These are phyloP conservation scores for Penicillium italicum DNA, from an alignment of 2,329 filamentous ascomycete species.

Conservation along the genomic window DNA sequence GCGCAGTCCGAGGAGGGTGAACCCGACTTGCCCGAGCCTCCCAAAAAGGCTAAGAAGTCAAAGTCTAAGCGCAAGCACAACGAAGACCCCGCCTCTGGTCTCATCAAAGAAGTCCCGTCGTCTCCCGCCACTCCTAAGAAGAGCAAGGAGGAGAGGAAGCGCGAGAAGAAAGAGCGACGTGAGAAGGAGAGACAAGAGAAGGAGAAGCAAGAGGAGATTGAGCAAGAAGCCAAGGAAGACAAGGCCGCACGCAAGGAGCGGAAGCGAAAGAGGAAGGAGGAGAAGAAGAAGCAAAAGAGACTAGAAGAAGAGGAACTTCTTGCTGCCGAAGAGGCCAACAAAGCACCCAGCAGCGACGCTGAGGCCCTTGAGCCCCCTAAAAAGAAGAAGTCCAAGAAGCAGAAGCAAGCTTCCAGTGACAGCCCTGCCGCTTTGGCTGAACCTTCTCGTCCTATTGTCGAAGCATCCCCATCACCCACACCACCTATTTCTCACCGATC, in stretches of 20 bases:
- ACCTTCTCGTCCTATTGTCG: not conserved
- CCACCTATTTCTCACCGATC: not conserved
- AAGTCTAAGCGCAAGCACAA: not conserved
- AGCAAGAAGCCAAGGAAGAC: not conserved
- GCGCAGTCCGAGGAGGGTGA: not conserved
- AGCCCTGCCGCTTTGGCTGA: not conserved
- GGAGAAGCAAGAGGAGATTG: not conserved
- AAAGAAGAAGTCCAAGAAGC: conserved; percentile 1
- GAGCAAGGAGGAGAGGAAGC: conserved; percentile 1
- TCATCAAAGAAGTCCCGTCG: not conserved
- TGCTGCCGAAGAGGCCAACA: not conserved
- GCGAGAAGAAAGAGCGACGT: conserved; percentile 9
- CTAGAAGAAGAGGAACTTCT: not conserved
- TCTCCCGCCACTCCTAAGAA: not conserved
- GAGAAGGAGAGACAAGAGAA: conserved; percentile 9
- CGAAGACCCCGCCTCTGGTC: not conserved
- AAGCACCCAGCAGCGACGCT: not conserved
- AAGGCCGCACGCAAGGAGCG: not conserved
- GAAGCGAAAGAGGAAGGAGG: conserved; percentile 2
- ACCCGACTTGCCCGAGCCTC: not conserved
- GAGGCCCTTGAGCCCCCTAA: not conserved
- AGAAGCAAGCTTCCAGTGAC: not conserved
- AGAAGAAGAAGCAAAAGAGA: conserved; percentile 4
- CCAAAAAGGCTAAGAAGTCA: not conserved
- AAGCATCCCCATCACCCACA: not conserved